Evolutionary conservation across 2,329 filamentous ascomycete genomes (phyloP).

Genomic region (Penicillium concentricum): DNA sequence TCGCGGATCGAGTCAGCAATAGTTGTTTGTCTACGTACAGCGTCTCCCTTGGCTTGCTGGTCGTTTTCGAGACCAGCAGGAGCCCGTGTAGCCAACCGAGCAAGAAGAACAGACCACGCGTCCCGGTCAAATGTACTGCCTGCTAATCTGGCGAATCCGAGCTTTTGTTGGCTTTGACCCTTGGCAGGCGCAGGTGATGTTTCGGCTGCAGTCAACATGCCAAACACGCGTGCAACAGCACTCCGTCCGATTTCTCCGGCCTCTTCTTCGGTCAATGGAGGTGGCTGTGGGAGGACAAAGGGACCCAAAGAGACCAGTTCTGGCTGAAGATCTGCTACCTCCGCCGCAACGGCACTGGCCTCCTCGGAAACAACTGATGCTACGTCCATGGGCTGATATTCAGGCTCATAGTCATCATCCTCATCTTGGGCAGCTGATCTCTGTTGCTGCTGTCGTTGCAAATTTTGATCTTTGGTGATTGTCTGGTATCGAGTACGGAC

Average conservation of each 20-base stretch:
- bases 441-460: slow-evolving; percentile 32
- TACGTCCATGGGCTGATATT: slow-evolving; percentile 70
- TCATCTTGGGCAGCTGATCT: slow-evolving; percentile 55
- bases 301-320: slow-evolving; percentile 63
- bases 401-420: slow-evolving; percentile 91
- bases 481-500: slow-evolving; percentile 41
- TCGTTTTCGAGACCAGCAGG: slow-evolving; percentile 63
- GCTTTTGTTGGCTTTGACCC: slow-evolving; percentile 52
- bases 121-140: slow-evolving; percentile 82
- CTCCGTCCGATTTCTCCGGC: slow-evolving; percentile 71
- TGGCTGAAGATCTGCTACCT: slow-evolving; percentile 68
- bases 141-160: slow-evolving; percentile 78
- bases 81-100: slow-evolving; percentile 78
- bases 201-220: slow-evolving; percentile 71
- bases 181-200: slow-evolving; percentile 60
- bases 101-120: slow-evolving; percentile 86
- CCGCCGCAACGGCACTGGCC: slow-evolving; percentile 74
- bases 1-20: slow-evolving; percentile 70
- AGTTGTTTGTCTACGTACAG: slow-evolving; percentile 31
- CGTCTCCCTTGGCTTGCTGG: slow-evolving; percentile 32
- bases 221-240: slow-evolving; percentile 74
- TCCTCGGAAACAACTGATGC: slow-evolving; percentile 25
- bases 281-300: slow-evolving; percentile 77
- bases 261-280: slow-evolving; percentile 68
- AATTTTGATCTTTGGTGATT: slow-evolving; percentile 37